A percentile compares a stretch with the other conserved stretches of the same genome.
phyloP scores from a whole-genome alignment of 257 asterid genomes.

The Nicotiana obtusifolia region DNA sequence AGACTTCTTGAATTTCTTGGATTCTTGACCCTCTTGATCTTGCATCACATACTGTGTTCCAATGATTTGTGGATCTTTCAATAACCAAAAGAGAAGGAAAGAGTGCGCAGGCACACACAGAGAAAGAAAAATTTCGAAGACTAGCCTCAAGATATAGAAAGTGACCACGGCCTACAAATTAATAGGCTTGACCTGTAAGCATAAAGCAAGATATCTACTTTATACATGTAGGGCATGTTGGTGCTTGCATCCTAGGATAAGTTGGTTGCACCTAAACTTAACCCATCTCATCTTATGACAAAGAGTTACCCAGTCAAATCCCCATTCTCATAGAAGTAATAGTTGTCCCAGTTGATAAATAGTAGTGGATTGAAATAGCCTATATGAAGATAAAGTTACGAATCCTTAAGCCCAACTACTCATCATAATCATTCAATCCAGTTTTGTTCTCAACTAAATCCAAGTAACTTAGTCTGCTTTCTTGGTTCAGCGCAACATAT shows the following conservation, averaged over 20 bases:
- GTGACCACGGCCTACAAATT: not conserved
- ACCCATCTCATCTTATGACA: not conserved
- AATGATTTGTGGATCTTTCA: not conserved
- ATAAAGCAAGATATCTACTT: slow-evolving; percentile 1
- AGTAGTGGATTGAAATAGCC: not conserved
- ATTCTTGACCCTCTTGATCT: no score
- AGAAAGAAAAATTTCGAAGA: not conserved
- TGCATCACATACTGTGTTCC: not conserved
- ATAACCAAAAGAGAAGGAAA: not conserved
- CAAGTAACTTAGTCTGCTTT: not conserved
- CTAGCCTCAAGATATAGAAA: not conserved
- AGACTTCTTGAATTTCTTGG: no score
- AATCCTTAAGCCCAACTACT: not conserved
- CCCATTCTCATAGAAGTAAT: not conserved
- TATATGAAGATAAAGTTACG: not conserved
- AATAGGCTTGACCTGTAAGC: not conserved
- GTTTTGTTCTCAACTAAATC: not conserved
- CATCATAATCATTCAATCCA: slow-evolving; percentile 7
- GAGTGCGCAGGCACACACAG: not conserved
- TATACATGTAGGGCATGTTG: not conserved
- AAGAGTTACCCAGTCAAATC: not conserved
- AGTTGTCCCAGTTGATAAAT: not conserved
- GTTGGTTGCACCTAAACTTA: not conserved
- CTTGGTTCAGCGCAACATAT: not conserved
- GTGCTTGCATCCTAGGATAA: not conserved